These are phyloP conservation scores for Aspergillus fumigatiaffinis DNA, from an alignment of 2,329 filamentous ascomycete species.

Conservation along the genomic window DNA sequence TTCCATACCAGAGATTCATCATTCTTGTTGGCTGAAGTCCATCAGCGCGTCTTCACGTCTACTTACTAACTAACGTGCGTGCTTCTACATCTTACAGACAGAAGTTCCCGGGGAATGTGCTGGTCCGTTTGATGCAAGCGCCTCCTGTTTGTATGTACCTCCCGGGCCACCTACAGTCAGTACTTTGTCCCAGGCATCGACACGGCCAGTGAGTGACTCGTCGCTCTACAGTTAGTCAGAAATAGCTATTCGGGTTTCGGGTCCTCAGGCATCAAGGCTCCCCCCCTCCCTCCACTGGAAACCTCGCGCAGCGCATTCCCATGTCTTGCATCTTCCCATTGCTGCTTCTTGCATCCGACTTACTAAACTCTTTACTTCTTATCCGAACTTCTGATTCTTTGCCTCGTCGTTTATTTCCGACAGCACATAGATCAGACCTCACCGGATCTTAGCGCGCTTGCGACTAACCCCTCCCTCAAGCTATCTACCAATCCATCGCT, in stretches of 20 bases:
- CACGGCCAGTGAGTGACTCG: slow-evolving; percentile 13
- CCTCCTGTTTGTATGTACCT: slow-evolving; percentile 4
- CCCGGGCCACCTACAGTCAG: slow-evolving; percentile 9
- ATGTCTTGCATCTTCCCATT: slow-evolving; percentile 12
- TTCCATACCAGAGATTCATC: neutral
- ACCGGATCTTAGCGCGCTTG: slow-evolving; percentile 14
- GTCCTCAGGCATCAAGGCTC: slow-evolving; percentile 16
- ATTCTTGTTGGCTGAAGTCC: neutral
- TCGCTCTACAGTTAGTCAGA: slow-evolving; percentile 9
- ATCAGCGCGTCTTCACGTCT: neutral
- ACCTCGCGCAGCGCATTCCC: slow-evolving; percentile 5
- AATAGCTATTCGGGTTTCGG: slow-evolving; percentile 1
- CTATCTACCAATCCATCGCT: slow-evolving; percentile 5
- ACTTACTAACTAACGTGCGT: neutral
- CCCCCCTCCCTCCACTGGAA: slow-evolving; percentile 3
- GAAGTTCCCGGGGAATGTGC: neutral
- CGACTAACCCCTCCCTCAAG: slow-evolving; percentile 14
- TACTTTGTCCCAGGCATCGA: slow-evolving; percentile 1
- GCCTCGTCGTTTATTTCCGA: neutral
- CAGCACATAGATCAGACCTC: slow-evolving; percentile 1
- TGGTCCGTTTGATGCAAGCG: slow-evolving; percentile 11
- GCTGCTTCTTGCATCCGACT: slow-evolving; percentile 4
- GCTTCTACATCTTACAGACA: neutral
- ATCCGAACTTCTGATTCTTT: slow-evolving; percentile 1
- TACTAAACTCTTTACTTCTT: slow-evolving; percentile 6